Base-by-base conservation (phyloP, 2,329 filamentous ascomycete species). In the Elsinoe arachidis region DNA sequence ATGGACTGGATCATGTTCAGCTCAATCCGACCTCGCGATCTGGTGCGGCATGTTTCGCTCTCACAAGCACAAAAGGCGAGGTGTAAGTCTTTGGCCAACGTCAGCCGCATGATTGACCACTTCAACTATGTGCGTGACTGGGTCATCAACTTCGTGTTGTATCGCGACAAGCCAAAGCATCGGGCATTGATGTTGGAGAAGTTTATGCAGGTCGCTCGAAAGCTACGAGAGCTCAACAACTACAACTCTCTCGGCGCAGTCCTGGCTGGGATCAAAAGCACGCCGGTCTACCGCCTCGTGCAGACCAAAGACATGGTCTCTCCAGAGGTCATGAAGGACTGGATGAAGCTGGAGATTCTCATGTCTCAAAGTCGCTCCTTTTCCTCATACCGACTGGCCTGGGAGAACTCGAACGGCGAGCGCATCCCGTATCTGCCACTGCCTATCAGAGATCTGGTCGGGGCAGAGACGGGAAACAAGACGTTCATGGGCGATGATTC, bases 1-100 rank as follows among this genome's bases (percentile, higher is more conserved):
- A 95, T 99, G 57, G 93, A 99, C 73, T 97, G 92, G 92, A 85
- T 95, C 70, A 93, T 97, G 87, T 97, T 96, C 71, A 95, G 88
- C 55, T 91, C 90, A 1, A 96, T 97, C 61, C 85, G 90, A 23
- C 88, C 95, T 57, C 88, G 93, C 59, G 93, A 99, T 72, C 83
- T 97, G 51, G 87, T 97, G 41, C 87, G 93, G 3, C 88, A 96
- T 68, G 91, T 96, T 62, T 93, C 86, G 66, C 76, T 96, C 47
- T 61, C 61, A 10, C 56, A 61, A 14, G 59, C 61, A 6, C 88
- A 88, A 70, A 86, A 88, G 66, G 63, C 63, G 5, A 46, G 53
- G 2, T 70, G 66, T 63, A 85, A 84, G 65, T 89, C 85, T 69
- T 77, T 96, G 64, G 83, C 85, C 60, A 92, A 96, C 67, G 90